Conservation (phyloP, 2,329 filamentous ascomycete species). For the Aureobasidium melanogenum region DNA sequence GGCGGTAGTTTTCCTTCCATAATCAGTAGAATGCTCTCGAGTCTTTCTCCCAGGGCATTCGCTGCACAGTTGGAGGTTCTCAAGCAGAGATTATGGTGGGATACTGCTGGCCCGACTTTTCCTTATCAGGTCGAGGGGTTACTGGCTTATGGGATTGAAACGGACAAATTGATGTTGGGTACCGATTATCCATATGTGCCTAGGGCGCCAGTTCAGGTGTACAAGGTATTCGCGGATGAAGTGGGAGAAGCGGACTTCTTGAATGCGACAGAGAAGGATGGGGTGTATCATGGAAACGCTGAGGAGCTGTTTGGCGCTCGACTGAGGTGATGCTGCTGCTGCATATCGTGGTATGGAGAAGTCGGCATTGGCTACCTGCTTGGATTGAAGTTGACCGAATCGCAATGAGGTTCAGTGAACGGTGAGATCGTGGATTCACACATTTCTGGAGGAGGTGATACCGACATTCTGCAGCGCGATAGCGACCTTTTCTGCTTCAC, state of each 20-base stretch:
- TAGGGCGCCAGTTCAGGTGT: background rate
- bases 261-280: background rate
- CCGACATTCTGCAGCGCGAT: too few relatives aligned
- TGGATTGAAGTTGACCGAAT: too few relatives aligned
- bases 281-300: background rate
- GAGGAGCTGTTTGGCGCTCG: background rate
- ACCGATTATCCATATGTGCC: background rate
- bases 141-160: background rate
- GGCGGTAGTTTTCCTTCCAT: slow-evolving; percentile 37
- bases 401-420: too few relatives aligned
- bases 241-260: background rate
- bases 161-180: background rate
- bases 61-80: slow-evolving; percentile 16
- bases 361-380: too few relatives aligned
- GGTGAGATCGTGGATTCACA: too few relatives aligned
- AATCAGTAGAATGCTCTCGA: slow-evolving; percentile 27
- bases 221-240: background rate
- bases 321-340: background rate
- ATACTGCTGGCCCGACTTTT: background rate
- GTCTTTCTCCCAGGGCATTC: slow-evolving; percentile 31
- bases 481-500: too few relatives aligned
- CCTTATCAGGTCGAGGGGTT: background rate
- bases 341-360: background rate
- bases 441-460: too few relatives aligned
- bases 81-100: background rate